These are phyloP conservation scores for Xylaria cubensis DNA, from an alignment of 495 filamentous ascomycete species.

Conservation along the genomic window DNA sequence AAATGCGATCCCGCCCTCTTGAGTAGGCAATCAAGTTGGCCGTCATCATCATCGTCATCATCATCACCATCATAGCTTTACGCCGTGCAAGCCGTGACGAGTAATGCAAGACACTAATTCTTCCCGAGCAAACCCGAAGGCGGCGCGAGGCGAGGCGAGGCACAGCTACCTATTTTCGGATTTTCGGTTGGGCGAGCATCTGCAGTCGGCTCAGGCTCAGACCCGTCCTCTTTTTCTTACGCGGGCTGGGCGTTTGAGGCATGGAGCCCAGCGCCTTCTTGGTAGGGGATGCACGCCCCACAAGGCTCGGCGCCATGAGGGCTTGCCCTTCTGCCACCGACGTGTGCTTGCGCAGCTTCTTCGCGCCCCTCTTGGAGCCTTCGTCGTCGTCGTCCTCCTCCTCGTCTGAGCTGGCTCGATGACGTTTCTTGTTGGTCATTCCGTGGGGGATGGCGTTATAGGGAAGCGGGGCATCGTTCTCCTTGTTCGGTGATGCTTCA, in stretches of 20 bases:
- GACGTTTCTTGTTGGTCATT: slow-evolving; percentile 76
- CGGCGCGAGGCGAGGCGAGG: not conserved
- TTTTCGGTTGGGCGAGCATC: slow-evolving; percentile 61
- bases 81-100: not conserved
- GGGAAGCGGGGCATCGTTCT: slow-evolving; percentile 51
- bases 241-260: slow-evolving; percentile 46
- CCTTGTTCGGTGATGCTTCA: slow-evolving; percentile 51
- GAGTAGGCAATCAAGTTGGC: not conserved
- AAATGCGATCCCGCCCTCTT: not conserved
- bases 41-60: not conserved
- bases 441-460: slow-evolving; percentile 64
- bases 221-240: slow-evolving; percentile 54
- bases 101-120: not conserved
- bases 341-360: slow-evolving; percentile 55
- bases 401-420: slow-evolving; percentile 59
- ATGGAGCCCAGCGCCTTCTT: slow-evolving; percentile 37
- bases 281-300: slow-evolving; percentile 29
- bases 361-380: slow-evolving; percentile 46
- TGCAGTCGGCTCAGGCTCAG: slow-evolving; percentile 58
- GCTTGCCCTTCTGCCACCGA: slow-evolving; percentile 55
- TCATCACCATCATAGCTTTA: slow-evolving; percentile 8
- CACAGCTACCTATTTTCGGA: slow-evolving; percentile 44
- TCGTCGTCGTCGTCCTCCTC: slow-evolving; percentile 56
- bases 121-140: not conserved
- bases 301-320: slow-evolving; percentile 49